Conservation (phyloP, 2,329 filamentous ascomycete genomes). For the Stachybotrys chartarum region DNA sequence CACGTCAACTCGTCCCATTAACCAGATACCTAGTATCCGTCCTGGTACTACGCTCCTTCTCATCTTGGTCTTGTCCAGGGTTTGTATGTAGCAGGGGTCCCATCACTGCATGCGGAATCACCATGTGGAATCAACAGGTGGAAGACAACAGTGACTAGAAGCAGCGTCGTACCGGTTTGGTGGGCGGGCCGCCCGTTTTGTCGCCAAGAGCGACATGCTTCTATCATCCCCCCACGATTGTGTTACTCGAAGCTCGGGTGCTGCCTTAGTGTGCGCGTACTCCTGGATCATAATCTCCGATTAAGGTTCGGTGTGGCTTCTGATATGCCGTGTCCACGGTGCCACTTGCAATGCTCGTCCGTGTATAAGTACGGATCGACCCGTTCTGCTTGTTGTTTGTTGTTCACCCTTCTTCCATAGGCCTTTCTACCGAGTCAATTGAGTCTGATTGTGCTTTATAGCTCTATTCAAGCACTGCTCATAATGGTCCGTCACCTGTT, state of each 20-base stretch:
- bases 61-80: not conserved
- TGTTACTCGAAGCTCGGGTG: not conserved
- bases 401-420: no score
- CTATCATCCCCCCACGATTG: not conserved
- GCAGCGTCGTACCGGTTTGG: not conserved
- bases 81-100: not conserved
- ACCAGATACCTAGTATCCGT: not conserved
- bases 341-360: no score
- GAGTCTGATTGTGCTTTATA: not conserved
- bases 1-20: not conserved
- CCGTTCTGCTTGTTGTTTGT: no score
- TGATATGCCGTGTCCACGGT: no score
- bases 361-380: no score
- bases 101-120: not conserved
- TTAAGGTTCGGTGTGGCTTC: no score
- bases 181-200: not conserved
- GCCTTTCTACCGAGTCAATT: no score
- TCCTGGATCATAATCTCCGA: not conserved
- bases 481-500: conserved; percentile 18
- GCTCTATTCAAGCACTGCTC: not conserved
- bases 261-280: not conserved
- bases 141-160: not conserved
- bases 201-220: not conserved
- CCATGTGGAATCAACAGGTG: not conserved
- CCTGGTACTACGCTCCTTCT: not conserved